Conservation (phyloP, 345 rosid species). For the Citrus maxima region DNA sequence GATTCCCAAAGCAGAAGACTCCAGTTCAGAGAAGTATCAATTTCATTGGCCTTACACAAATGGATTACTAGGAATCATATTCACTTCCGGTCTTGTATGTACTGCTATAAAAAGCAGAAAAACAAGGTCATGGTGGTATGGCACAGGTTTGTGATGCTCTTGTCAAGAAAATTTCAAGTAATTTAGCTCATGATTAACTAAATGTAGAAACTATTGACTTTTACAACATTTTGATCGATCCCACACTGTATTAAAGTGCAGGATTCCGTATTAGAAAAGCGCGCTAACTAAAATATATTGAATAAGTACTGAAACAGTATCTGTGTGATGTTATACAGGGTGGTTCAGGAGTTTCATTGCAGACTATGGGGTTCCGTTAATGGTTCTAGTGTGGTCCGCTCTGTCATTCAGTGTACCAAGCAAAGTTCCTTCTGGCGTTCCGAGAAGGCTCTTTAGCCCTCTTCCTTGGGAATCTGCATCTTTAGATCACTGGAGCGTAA, state of each 20-base stretch:
- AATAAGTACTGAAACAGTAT: background rate
- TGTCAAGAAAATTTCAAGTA: background rate
- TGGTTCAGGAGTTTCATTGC: slow-evolving; percentile 62
- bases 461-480: slow-evolving; percentile 65
- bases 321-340: slow-evolving; percentile 24
- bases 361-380: slow-evolving; percentile 84
- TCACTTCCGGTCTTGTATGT: slow-evolving; percentile 59
- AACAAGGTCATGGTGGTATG: slow-evolving; percentile 74
- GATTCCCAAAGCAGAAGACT: slow-evolving; percentile 43
- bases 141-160: slow-evolving; percentile 44
- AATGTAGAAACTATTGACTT: no score
- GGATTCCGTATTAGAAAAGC: no score
- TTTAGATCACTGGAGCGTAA: slow-evolving; percentile 66
- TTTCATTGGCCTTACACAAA: slow-evolving; percentile 73
- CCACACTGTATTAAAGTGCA: no score
- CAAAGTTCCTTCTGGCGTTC: slow-evolving; percentile 65
- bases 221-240: no score
- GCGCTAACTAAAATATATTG: no score
- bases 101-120: slow-evolving; percentile 72
- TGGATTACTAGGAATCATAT: slow-evolving; percentile 69
- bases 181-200: background rate
- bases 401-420: slow-evolving; percentile 48
- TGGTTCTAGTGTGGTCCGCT: slow-evolving; percentile 79
- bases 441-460: slow-evolving; percentile 77
- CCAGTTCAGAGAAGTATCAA: slow-evolving; percentile 36